These are phyloP conservation scores for Porcisia hertigi DNA, from an alignment of 208 protist species.

Conservation along the genomic window DNA sequence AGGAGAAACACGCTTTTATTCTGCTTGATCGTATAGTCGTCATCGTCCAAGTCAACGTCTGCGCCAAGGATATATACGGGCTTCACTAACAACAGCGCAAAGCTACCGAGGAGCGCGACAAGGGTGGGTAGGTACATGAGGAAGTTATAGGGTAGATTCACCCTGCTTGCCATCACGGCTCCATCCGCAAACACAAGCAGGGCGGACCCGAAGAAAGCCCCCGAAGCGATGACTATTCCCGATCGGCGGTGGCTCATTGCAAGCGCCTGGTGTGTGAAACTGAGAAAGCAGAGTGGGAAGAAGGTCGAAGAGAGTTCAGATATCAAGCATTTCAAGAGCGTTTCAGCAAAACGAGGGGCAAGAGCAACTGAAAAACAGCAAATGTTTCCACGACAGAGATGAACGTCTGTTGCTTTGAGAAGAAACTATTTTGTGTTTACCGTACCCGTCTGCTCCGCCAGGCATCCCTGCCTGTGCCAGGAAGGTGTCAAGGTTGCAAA, in stretches of 20 bases:
- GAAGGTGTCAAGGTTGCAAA: not conserved
- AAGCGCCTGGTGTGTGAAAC: not conserved
- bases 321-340: not conserved
- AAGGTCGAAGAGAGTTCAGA: not conserved
- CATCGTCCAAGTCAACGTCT: constrained; percentile 31
- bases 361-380: not conserved
- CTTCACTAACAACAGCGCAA: constrained; percentile 59
- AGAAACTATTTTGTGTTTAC: not conserved
- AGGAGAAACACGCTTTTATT: constrained; percentile 66
- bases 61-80: constrained; percentile 26
- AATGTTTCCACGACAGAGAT: not conserved
- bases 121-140: constrained; percentile 66
- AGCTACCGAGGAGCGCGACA: constrained; percentile 43
- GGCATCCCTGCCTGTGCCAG: too few species aligned
- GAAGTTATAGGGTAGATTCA: constrained; percentile 58
- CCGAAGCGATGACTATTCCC: constrained; percentile 27
- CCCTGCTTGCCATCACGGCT: constrained; percentile 45
- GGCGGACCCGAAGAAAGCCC: constrained; percentile 40
- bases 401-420: not conserved
- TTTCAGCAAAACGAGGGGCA: not conserved
- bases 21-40: constrained; percentile 32
- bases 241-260: not conserved
- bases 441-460: not conserved
- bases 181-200: constrained; percentile 65
- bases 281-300: constrained; percentile 1